Conservation (phyloP, 2,329 filamentous ascomycete genomes). For the Colletotrichum caudatum region DNA sequence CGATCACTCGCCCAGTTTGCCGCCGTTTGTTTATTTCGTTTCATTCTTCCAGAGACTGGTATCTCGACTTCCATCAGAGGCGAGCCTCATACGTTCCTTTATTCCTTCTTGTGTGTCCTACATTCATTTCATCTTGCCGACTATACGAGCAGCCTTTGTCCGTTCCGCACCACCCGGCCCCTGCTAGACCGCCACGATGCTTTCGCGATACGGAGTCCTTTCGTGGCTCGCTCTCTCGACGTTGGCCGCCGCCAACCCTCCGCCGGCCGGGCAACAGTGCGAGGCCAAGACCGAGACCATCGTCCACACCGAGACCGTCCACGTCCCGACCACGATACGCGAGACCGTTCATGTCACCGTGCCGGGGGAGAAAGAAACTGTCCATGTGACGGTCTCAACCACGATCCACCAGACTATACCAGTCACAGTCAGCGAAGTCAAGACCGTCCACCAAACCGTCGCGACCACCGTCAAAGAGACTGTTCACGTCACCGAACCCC, state of each 20-base stretch:
- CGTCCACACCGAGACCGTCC: conserved; percentile 28
- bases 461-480: conserved; percentile 22
- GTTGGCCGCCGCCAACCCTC: conserved; percentile 36
- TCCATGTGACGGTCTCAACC: conserved; percentile 32
- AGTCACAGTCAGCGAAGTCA: conserved; percentile 25
- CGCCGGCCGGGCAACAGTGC: conserved; percentile 22
- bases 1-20: conserved; percentile 14
- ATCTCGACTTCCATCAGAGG: conserved; percentile 41
- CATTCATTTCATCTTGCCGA: conserved; percentile 2
- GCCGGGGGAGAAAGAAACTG: conserved; percentile 7
- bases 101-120: conserved; percentile 22
- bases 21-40: conserved; percentile 34
- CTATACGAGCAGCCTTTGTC: not conserved
- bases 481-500: conserved; percentile 31
- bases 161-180: not conserved
- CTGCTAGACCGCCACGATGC: conserved; percentile 19
- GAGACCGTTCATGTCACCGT: conserved; percentile 32
- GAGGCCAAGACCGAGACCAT: conserved; percentile 35
- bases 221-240: conserved; percentile 34
- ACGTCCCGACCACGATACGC: conserved; percentile 1
- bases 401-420: conserved; percentile 24
- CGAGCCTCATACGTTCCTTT: conserved; percentile 40
- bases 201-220: conserved; percentile 28
- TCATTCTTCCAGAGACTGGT: conserved; percentile 39
- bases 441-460: conserved; percentile 30